Base-by-base conservation (phyloP, 1,284 basidiomycete species). In the Apiotrichum montevideense region DNA sequence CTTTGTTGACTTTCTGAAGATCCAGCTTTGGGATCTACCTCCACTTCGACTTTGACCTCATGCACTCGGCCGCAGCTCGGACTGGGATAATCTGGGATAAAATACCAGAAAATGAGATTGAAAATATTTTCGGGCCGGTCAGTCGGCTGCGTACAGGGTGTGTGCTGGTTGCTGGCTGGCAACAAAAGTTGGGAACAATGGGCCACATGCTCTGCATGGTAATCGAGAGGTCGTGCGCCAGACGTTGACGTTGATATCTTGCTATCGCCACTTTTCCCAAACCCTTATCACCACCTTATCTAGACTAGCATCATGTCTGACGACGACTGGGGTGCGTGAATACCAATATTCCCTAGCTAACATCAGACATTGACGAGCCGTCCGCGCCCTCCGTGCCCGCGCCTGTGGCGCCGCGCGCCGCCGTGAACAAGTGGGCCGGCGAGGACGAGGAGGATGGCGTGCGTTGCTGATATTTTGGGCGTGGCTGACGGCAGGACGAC, bases 401-500 rank as follows among this genome's bases (percentile, higher is more conserved):
- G 40, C 61, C 68, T 6, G 48, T 62, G 75, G 79, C 66, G 48
- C 75, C 79, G 35, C 71, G 73, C 46, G 78, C 79, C 39, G 78
- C 80, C 49, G 79, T 78, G 33, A 83, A 80, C 72, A 82, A 78
- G 66, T 88, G 87, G 77, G 87, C 85, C 60, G 91, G 87, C 52
- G 91, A 95, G 75, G 91, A 95, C 68, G 88, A 90, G 68, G 89
- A 91, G 3, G 83, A 84, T 51, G 82, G 80, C 21, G n/a, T 11
- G 33, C 4, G 11, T 40, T 21, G 29, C 35, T 47, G 21, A 8
- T 8, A 39, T 49, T 49, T 47, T 35, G 43, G 21, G 48, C 29
- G 21, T 29, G 45, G 41, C 41, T 42, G 41, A 42, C 14, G 33
- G 11, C 57, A 94, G 88, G 91, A 90, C 72, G 90, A 94, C 75